Evolutionary conservation across 352 stramenopile species (phyloP), one percentile per base, ranked within the genome.

Genomic region (Phytophthora sansomeana): DNA sequence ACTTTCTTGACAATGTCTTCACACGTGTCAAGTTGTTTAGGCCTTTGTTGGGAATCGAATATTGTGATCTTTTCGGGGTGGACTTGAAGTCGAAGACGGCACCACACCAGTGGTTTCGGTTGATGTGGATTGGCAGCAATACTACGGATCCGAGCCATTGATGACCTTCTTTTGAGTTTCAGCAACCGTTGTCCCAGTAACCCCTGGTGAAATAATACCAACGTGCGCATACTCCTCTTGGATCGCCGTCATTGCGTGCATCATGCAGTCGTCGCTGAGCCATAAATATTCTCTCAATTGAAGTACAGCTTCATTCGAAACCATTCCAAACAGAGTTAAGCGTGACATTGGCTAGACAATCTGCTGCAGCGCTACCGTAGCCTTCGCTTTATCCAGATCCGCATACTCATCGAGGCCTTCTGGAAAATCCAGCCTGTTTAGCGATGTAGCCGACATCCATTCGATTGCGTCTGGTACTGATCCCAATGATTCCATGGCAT

Each of bases 241-340:
- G 5, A 44, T 13, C n/a, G 38, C 13, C 5, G 38, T 44, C 38
- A 44, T 44, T 26, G 38, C 38, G 26, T 44, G 38, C 38, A 44
- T 44, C 5, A 44, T 44, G 38, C 38, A 44, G 38, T 44, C 38
- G n/a, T 44, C 38, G 26, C 26, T 44, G 24, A 44, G 24, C 38
- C 38, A 39, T 8, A 17, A 44, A n/a, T 44, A n/a, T 43, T 43
- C 41, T 29, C 41, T 48, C 9, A 48, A 16, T 6, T 30, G 19
- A 48, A 48, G 19, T 1, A 48, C 14, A 1, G 41, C 8, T 48
- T 48, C 19, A 13, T 48, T 48, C 2, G 41, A 48, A 16, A 48
- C n/a, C 41, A 5, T 26, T 29, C 41, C 41, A 13, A 48, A 48
- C 7, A 17, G 41, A 5, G 41, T 30, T 1, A 17, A 7, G 41